A percentile compares a stretch with the other conserved stretches of the same genome.
These are phyloP conservation scores for Spergularia bocconei DNA, from an alignment of 148 eudicot species.

Conservation along the genomic window DNA sequence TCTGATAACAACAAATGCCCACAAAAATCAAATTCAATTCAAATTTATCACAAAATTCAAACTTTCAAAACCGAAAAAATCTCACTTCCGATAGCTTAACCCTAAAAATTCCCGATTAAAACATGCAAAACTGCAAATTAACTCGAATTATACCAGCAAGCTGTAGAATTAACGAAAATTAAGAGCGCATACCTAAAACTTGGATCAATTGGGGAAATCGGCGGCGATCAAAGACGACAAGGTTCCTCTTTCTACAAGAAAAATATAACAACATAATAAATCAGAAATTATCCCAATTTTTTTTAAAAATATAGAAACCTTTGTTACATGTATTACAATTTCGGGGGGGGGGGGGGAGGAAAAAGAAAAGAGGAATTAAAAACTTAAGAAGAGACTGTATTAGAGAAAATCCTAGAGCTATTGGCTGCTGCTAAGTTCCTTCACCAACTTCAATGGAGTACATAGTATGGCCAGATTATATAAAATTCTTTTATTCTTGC, in stretches of 20 bases:
- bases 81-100: conserved; percentile 18
- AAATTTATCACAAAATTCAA: conserved; percentile 17
- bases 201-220: conserved; percentile 16
- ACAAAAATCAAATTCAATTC: conserved; percentile 19
- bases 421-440: too few species aligned
- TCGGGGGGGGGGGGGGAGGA: too few species aligned
- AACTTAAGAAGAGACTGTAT: too few species aligned
- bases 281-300: too few species aligned
- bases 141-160: conserved; percentile 3
- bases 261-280: too few species aligned
- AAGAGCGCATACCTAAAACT: conserved; percentile 28
- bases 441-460: too few species aligned
- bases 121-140: background rate
- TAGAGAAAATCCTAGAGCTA: too few species aligned
- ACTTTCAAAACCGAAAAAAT: background rate
- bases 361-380: too few species aligned
- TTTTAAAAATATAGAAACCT: too few species aligned
- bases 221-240: conserved; percentile 17
- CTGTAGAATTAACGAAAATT: background rate
- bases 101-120: background rate
- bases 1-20: conserved; percentile 37
- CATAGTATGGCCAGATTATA: too few species aligned
- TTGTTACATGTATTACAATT: too few species aligned
- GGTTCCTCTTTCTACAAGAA: too few species aligned
- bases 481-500: background rate